phyloP scores from a whole-genome alignment of 768 basidiomycete genomes.

The Lactarius sp. region DNA sequence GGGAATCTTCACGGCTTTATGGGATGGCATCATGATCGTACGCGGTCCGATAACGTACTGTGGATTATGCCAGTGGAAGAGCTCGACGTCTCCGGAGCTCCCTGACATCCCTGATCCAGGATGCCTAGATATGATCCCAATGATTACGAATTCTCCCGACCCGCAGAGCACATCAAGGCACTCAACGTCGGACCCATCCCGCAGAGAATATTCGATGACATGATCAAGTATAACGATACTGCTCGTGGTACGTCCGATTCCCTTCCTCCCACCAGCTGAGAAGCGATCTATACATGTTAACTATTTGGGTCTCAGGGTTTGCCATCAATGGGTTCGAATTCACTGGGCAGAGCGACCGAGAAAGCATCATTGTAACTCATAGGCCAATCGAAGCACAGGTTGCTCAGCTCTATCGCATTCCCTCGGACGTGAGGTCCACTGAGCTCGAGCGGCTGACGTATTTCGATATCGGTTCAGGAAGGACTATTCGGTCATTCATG shows the following conservation, averaged over 20 bases:
- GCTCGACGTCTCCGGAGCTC: too few species aligned
- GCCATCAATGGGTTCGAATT: slow-evolving; percentile 6
- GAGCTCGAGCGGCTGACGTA: slow-evolving; percentile 37
- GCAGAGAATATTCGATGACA: slow-evolving; percentile 33
- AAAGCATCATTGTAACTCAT: slow-evolving; percentile 35
- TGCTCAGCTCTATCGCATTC: slow-evolving; percentile 36
- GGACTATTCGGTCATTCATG: slow-evolving; percentile 33
- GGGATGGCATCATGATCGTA: too few species aligned
- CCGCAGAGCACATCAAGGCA: slow-evolving; percentile 38
- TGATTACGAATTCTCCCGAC: slow-evolving; percentile 35
- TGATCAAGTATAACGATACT: slow-evolving; percentile 39
- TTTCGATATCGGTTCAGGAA: slow-evolving; percentile 38
- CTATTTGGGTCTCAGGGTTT: neutral
- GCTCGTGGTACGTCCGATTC: slow-evolving; percentile 30
- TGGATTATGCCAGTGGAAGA: too few species aligned
- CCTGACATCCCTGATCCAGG: neutral
- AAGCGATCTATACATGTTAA: neutral
- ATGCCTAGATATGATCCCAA: slow-evolving; percentile 1
- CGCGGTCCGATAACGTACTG: neutral
- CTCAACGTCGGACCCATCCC: slow-evolving; percentile 35
- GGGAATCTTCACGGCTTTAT: too few species aligned
- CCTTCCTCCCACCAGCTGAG: neutral
- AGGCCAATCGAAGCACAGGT: slow-evolving; percentile 39
- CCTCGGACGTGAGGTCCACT: slow-evolving; percentile 28
- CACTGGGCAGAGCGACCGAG: slow-evolving; percentile 13